A percentile compares a stretch with the other conserved stretches of the same genome.
phyloP scores from a whole-genome alignment of 2,329 filamentous ascomycete species.

The Cytospora paraplurivora region DNA sequence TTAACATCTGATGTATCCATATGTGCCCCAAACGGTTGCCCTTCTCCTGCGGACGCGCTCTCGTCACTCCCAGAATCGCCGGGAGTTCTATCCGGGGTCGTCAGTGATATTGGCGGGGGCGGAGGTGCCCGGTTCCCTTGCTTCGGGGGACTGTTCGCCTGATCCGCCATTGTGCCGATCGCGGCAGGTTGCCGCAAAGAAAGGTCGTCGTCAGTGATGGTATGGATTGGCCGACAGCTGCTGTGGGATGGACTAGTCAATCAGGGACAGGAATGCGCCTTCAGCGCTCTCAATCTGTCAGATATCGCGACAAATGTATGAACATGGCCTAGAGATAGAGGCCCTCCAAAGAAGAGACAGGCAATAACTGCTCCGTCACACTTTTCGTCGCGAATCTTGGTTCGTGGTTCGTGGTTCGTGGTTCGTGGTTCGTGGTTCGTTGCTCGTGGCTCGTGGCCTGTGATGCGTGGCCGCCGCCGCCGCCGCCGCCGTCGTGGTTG shows the following conservation, averaged over 20 bases:
- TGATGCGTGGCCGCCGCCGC: too few relatives aligned
- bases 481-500: background rate
- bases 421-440: too few relatives aligned
- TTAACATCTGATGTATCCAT: conserved; percentile 15
- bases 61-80: conserved; percentile 16
- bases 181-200: conserved; percentile 3
- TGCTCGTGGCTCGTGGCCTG: background rate
- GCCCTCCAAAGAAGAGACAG: background rate
- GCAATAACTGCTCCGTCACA: background rate
- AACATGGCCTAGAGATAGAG: conserved; percentile 19
- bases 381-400: background rate
- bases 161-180: conserved; percentile 25
- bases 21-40: conserved; percentile 8
- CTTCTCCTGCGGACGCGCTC: conserved; percentile 10
- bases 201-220: conserved; percentile 1
- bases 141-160: conserved; percentile 16
- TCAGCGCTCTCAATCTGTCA: conserved; percentile 22
- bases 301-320: conserved; percentile 7
- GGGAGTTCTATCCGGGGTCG: conserved; percentile 28
- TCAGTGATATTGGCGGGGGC: conserved; percentile 17
- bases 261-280: conserved; percentile 18
- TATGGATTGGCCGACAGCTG: conserved; percentile 11
- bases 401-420: too few relatives aligned
- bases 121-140: conserved; percentile 19
- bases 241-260: conserved; percentile 8